Base-by-base conservation (phyloP, 2,329 filamentous ascomycete genomes). In the Hymenoscyphus occultus region DNA sequence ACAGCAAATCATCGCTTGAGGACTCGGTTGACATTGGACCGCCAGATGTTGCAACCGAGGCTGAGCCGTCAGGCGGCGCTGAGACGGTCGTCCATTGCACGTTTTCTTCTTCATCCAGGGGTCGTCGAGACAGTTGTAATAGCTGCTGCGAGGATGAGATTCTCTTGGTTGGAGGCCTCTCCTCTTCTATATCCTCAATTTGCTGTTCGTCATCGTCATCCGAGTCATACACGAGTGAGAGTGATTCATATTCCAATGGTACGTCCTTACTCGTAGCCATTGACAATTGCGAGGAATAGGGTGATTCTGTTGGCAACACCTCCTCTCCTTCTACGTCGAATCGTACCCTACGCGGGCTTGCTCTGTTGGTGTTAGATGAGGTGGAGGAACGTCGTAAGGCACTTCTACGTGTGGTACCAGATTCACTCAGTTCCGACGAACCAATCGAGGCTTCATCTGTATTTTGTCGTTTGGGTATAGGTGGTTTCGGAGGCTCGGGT, bases 281-380 rank as follows among this genome's bases (percentile, higher is more conserved):
- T 3, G 64, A 56, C 9, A 69, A 62, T 2, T 51, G 45, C 6
- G 62, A 63, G 12, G 68, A 61, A 40, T 63, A 40, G 58, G 85
- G 86, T 28, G 85, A 86, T 32, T 81, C 78, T 57, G 85, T 87
- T 22, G 86, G 84, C 64, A 87, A 76, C 42, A 89, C 84, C 71
- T 88, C 85, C 68, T 81, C 78, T 62, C 85, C 86, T 72, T 82
- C 81, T 57, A 88, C 82, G 45, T 86, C 82, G 68, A 89, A 89
- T 59, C 86, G 85, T 64, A 89, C 86, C 65, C 84, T 81, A 39
- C 86, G 81, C n/a, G 84, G 84, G 71, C 84, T 86, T 56, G 80
- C 78, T 22, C 45, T 51, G 5, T 76, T 77, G 62, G 81, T 80
- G 60, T 28, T 51, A 28, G 79, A 82, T 32, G 82, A 80, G 39